Base-by-base conservation (phyloP, 768 basidiomycete species). In the Pleurotus pulmonarius region DNA sequence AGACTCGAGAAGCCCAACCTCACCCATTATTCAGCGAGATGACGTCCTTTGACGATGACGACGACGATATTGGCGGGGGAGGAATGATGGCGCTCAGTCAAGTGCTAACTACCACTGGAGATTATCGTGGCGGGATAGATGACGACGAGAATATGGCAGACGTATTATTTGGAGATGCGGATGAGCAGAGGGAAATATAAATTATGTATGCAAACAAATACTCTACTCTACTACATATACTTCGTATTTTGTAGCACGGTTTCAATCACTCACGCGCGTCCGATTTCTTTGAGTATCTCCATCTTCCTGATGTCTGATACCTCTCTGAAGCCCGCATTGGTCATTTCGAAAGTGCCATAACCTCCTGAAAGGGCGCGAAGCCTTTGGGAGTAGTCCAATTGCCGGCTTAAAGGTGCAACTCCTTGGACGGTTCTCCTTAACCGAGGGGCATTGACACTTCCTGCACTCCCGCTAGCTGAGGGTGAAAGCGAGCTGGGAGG, bases 301-400 rank as follows among this genome's bases (percentile, higher is more conserved):
- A 80, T 48, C 67, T 78, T 84, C 57, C 91, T 79, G 29, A 73
- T 62, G 49, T 83, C 76, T 18, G 80, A 76, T 1, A 93, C 91
- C 57, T 75, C 70, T 63, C 76, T 81, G 71, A 93, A 94, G 13
- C 91, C 92, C n/a, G 84, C 88, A 47, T 80, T 81, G 26, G 73
- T 71, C 85, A 90, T 88, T 64, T 94, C 90, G 62, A 94, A 93
- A 15, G 76, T 65, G 11, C 91, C 92, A 65, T 91, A 84, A 3
- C 92, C 92, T 46, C 89, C 92, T 1, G 90, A 88, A 38, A 94
- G 69, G 1, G 92, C 87, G 15, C 92, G 86, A 49, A 94, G 69
- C 13, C 90, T 79, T 46, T 77, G 86, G 7, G 89, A 86, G 62
- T 90, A 94, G 67, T 93, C 87, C 16, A 94, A 73, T 81, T 92